Percentiles rank a stretch among this genome's conserved stretches.
phyloP scores from a whole-genome alignment of 2,329 filamentous ascomycete genomes.

The Cladosporium sp. region DNA sequence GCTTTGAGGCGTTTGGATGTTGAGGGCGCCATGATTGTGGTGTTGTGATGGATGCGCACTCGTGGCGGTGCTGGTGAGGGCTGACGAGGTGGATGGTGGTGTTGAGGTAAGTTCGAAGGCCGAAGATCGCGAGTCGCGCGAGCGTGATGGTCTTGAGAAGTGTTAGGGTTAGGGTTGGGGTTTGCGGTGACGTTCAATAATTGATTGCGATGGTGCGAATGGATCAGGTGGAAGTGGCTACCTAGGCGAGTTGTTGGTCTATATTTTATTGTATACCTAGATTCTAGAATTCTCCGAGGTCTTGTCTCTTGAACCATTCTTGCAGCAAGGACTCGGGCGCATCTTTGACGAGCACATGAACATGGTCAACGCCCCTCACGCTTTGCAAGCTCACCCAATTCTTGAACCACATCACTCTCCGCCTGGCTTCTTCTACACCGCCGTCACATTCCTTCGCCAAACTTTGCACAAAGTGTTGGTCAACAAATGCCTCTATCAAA shows the following conservation, averaged over 20 bases:
- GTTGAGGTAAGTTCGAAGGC: not conserved
- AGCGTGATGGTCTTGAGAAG: not conserved
- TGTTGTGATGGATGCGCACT: not conserved
- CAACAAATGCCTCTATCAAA: conserved; percentile 46
- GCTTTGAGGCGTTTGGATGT: conserved; percentile 31
- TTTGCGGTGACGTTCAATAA: not conserved
- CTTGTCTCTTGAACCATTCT: conserved; percentile 18
- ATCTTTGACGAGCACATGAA: conserved; percentile 49
- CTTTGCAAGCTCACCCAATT: conserved; percentile 57
- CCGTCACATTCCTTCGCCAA: conserved; percentile 25
- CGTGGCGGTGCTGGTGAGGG: not conserved
- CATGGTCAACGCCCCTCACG: conserved; percentile 52
- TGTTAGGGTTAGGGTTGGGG: not conserved
- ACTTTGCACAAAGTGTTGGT: conserved; percentile 42
- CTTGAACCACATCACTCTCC: conserved; percentile 58
- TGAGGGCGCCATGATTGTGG: conserved; percentile 27
- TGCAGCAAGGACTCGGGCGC: conserved; percentile 33
- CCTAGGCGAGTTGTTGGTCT: no score
- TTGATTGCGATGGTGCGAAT: no score
- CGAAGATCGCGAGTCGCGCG: not conserved
- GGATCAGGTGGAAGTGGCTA: no score
- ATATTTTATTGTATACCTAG: no score
- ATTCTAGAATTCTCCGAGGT: not conserved
- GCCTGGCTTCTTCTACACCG: conserved; percentile 25
- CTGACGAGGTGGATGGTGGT: not conserved